Conservation (phyloP, 2,329 filamentous ascomycete genomes). For the Tympanopsis confertula region DNA sequence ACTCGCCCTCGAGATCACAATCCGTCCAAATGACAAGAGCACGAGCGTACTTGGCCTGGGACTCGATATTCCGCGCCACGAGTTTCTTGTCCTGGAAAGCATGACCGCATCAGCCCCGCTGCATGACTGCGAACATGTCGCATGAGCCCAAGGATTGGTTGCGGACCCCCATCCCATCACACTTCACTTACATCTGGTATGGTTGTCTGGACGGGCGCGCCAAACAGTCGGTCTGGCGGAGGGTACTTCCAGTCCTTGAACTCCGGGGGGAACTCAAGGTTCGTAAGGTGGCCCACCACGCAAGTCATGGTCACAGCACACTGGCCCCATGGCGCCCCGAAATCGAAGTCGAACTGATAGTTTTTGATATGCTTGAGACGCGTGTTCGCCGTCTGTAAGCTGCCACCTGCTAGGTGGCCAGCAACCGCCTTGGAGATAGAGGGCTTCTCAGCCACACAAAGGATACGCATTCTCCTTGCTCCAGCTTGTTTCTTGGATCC, state of each 20-base stretch:
- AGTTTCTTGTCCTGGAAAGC: slow-evolving; percentile 56
- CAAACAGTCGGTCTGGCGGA: slow-evolving; percentile 68
- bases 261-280: slow-evolving; percentile 62
- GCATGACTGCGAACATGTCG: slow-evolving; percentile 2
- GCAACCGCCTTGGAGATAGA: slow-evolving; percentile 94
- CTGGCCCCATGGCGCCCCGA: slow-evolving; percentile 66
- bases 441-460: slow-evolving; percentile 77
- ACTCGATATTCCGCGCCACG: slow-evolving; percentile 75
- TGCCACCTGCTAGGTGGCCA: slow-evolving; percentile 72
- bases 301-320: slow-evolving; percentile 89
- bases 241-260: slow-evolving; percentile 75
- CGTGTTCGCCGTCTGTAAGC: slow-evolving; percentile 52
- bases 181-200: slow-evolving; percentile 47
- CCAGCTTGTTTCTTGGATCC: not conserved
- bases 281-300: slow-evolving; percentile 77
- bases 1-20: slow-evolving; percentile 93
- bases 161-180: slow-evolving; percentile 9
- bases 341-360: slow-evolving; percentile 83
- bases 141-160: not conserved
- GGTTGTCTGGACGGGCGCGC: slow-evolving; percentile 60
- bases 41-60: slow-evolving; percentile 60
- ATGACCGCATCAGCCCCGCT: slow-evolving; percentile 6
- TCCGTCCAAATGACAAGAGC: slow-evolving; percentile 95
- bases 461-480: slow-evolving; percentile 34
- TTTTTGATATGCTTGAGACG: slow-evolving; percentile 96